These are phyloP conservation scores for Pythium periplocum DNA, from an alignment of 352 stramenopile species.

Conservation along the genomic window DNA sequence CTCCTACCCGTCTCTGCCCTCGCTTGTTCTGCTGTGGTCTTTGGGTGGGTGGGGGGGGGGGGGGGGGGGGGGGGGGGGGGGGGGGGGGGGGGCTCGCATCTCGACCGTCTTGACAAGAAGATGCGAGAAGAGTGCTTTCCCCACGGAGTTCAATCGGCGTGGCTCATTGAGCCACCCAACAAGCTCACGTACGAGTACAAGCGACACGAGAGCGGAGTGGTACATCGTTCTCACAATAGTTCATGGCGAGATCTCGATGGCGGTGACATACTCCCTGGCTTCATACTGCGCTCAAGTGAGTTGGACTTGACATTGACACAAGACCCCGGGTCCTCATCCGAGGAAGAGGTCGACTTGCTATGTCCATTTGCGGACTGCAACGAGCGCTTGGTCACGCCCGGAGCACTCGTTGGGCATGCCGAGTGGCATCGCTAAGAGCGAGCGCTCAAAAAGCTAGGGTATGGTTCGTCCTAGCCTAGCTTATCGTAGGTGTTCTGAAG, in stretches of 20 bases:
- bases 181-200: conserved; percentile 10
- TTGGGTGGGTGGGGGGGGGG: too few species aligned
- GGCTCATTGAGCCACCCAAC: conserved; percentile 19
- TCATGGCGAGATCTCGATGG: conserved; percentile 24
- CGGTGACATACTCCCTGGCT: conserved; percentile 18
- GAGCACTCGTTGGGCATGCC: conserved; percentile 1
- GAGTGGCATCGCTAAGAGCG: conserved; percentile 1
- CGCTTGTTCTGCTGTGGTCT: too few species aligned
- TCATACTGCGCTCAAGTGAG: conserved; percentile 4
- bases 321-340: conserved; percentile 4
- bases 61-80: too few species aligned
- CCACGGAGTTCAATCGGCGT: conserved; percentile 18
- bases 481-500: conserved; percentile 2
- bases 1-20: too few species aligned
- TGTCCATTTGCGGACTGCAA: background rate
- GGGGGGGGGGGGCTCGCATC: conserved; percentile 8
- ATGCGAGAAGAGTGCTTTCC: conserved; percentile 18
- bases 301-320: conserved; percentile 3
- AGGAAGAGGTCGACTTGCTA: conserved; percentile 10
- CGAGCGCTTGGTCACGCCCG: background rate
- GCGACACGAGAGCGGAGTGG: conserved; percentile 6
- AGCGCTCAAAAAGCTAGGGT: too few species aligned
- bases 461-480: too few species aligned
- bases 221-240: background rate
- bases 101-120: conserved; percentile 6